Conservation (phyloP, 2,329 filamentous ascomycete genomes). For the Trichoderma koningii region DNA sequence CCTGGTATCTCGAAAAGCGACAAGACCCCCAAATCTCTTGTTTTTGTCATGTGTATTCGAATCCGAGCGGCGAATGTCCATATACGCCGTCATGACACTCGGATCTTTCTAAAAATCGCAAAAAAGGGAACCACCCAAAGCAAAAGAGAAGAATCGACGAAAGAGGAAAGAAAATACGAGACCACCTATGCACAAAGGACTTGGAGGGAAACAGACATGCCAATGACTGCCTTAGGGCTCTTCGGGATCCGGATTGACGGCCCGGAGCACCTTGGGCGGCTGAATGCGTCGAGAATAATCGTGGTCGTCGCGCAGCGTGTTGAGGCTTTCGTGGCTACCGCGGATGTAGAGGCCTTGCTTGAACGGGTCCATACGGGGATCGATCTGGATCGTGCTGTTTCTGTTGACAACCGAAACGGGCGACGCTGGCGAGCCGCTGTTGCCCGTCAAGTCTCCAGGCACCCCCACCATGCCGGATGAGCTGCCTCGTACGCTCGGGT, state of each 20-base stretch:
- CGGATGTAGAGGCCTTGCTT: conserved; percentile 58
- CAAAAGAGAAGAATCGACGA: conserved; percentile 6
- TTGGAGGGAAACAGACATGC: not conserved
- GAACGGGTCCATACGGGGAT: conserved; percentile 65
- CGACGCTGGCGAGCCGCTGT: conserved; percentile 38
- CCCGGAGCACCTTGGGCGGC: conserved; percentile 59
- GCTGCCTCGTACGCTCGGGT: conserved; percentile 53
- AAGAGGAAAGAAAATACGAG: not conserved
- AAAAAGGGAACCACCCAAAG: conserved; percentile 11
- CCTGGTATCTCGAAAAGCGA: conserved; percentile 45
- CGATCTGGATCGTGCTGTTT: conserved; percentile 58
- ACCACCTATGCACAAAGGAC: conserved; percentile 8
- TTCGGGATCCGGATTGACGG: conserved; percentile 62
- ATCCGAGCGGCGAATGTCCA: conserved; percentile 35
- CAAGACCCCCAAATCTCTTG: conserved; percentile 32
- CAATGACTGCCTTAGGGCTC: not conserved
- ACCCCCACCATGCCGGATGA: conserved; percentile 52
- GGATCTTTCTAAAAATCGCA: conserved; percentile 29
- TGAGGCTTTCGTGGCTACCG: conserved; percentile 64
- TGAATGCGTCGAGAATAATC: conserved; percentile 65
- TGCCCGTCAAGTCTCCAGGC: conserved; percentile 45
- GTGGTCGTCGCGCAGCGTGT: conserved; percentile 64
- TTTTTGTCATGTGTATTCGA: conserved; percentile 28
- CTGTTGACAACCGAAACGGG: conserved; percentile 49
- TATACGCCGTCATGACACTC: conserved; percentile 41